These are phyloP conservation scores for Bisporella sp. DNA, from an alignment of 2,329 filamentous ascomycete species.

Conservation along the genomic window DNA sequence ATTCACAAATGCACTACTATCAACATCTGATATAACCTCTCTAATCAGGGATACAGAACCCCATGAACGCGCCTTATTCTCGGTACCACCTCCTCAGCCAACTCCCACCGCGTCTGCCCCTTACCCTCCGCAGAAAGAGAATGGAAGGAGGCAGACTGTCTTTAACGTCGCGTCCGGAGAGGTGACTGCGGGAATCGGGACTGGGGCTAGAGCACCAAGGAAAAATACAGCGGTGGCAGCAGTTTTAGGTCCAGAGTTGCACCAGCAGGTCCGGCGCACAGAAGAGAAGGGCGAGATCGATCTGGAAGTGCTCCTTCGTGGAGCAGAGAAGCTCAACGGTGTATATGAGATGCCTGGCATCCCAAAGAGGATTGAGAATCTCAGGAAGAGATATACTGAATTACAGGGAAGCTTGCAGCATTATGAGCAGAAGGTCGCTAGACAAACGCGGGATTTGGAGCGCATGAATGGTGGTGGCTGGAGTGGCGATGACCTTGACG, in stretches of 20 bases:
- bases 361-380: constrained; percentile 63
- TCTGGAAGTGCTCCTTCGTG: constrained; percentile 74
- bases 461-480: constrained; percentile 61
- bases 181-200: constrained; percentile 48
- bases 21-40: constrained; percentile 84
- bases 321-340: constrained; percentile 82
- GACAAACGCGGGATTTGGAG: constrained; percentile 68
- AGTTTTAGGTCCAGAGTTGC: constrained; percentile 80
- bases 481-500: constrained; percentile 47
- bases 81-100: constrained; percentile 58
- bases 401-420: constrained; percentile 68
- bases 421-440: constrained; percentile 73
- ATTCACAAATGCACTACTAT: constrained; percentile 89
- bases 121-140: constrained; percentile 33
- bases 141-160: constrained; percentile 50
- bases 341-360: constrained; percentile 83
- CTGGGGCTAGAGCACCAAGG: constrained; percentile 43
- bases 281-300: constrained; percentile 66
- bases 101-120: constrained; percentile 37
- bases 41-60: constrained; percentile 92
- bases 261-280: constrained; percentile 64
- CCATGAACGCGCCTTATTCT: constrained; percentile 92
- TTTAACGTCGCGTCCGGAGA: constrained; percentile 57
- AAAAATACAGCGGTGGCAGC: constrained; percentile 82
- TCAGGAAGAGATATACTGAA: constrained; percentile 65